Conservation (phyloP, 1,284 basidiomycete species). For the Sanghuangporus baumii region DNA sequence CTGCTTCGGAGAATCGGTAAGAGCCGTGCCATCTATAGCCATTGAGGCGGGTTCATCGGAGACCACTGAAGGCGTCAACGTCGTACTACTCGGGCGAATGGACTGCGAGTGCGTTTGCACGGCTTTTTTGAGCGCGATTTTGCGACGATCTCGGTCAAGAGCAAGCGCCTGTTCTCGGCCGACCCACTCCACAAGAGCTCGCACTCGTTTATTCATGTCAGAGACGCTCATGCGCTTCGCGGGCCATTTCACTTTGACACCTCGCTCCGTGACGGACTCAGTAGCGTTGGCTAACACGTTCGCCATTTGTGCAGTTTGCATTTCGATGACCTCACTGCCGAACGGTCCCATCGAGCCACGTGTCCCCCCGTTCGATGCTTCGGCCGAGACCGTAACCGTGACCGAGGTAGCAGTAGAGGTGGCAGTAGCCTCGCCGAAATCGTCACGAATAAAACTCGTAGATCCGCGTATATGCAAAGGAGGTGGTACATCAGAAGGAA, state of each 20-base stretch:
- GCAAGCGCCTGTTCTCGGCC: constrained; percentile 78
- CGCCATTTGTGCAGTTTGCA: constrained; percentile 10
- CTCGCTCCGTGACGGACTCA: constrained; percentile 52
- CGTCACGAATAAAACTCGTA: constrained; percentile 11
- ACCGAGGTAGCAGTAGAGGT: neutral
- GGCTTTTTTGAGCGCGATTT: constrained; percentile 52
- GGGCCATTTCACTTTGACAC: constrained; percentile 92
- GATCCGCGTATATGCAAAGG: constrained; percentile 66
- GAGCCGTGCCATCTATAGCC: constrained; percentile 11
- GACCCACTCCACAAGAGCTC: constrained; percentile 90
- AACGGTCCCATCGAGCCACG: neutral
- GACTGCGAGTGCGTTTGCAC: neutral
- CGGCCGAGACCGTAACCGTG: constrained; percentile 24
- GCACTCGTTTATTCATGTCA: constrained; percentile 96
- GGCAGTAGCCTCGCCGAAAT: neutral
- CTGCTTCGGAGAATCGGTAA: constrained; percentile 21
- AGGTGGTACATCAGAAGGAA: constrained; percentile 71
- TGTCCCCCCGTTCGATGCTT: constrained; percentile 22
- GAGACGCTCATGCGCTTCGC: constrained; percentile 89
- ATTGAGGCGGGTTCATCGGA: neutral
- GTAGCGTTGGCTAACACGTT: constrained; percentile 1
- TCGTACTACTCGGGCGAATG: neutral
- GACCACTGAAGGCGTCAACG: neutral
- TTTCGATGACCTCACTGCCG: constrained; percentile 21
- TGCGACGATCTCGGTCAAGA: constrained; percentile 63